Evolutionary conservation across 2,329 filamentous ascomycete species (phyloP), one percentile per base, ranked within the genome.

Genomic region (Pseudonectria buxi): DNA sequence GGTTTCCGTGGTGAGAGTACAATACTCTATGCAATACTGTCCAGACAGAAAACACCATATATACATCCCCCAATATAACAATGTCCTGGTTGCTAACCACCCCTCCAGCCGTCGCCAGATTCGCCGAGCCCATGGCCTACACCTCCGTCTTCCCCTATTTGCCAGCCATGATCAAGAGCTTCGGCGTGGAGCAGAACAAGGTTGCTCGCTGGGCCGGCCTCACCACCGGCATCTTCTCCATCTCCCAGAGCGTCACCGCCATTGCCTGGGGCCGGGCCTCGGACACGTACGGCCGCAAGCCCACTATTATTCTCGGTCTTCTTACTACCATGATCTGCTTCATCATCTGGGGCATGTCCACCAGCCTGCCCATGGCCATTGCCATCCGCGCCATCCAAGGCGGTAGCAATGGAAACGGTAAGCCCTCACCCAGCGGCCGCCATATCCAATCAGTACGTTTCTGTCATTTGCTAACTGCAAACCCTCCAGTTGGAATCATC

Each of bases 161-260:
- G 45, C 84, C 84, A 10, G 84, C 89, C 61, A 92, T 94, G 84
- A 83, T 94, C 37, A 74, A 81, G 49, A 82, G 78, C 55, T 87
- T 94, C 45, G 79, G 83, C 9, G 69, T 94, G 12, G 69, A 75
- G 7, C 72, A 78, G 46, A 75, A 83, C 47, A 71, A 86, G 29
- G 75, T 94, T 15, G 84, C 85, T 28, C 83, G 80, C 65, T 90
- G 83, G 82, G 84, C 81, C n/a, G 83, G 83, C 33, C 64, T 86
- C 37, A 83, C 80, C 5, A 81, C 81, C 2, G 79, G 82, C 28
- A 70, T 79, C 43, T 87, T 88, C 58, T 85, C 84, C 3, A 58
- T 87, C 10, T 71, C 75, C 22, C 85, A 90, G 60, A 83, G 80
- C 47, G 32, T 76, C 13, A 86, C 83, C 6, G 84, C 82, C 13